Base-by-base conservation (phyloP, 345 rosid species). In the Sonneratia alba region DNA sequence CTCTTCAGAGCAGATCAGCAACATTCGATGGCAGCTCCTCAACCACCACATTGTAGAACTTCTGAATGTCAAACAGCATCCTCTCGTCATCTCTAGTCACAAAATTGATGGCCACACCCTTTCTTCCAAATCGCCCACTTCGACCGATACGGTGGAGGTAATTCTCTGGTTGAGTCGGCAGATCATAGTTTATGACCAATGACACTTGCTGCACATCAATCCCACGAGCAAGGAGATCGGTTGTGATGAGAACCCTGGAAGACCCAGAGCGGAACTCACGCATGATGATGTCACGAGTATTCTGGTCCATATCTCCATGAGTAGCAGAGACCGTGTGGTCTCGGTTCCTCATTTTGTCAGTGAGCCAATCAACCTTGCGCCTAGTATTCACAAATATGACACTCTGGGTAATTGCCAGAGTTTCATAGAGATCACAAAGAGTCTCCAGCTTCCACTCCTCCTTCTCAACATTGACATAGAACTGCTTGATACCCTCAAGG, bases 381-480 rank as follows among this genome's bases (percentile, higher is more conserved):
- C 98, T 79, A 1, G 98, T 92, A 86, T 92, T 92, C 68, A 90
- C 95, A 70, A 92, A 92, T 71, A 92, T 90, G 65, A 92, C 98
- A 68, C 97, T 90, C 74, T 92, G 97, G 36, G 98, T 92, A 75
- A 90, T 92, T 70, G 98, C 95, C 6, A 90, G 77, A 8, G 97
- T 90, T 81, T 92, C 96, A 32, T 90, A 92, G 37, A 92, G 91
- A 76, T 92, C 96, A 14, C 97, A 92, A 0, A 90, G 87, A 0
- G 96, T 89, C 72, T 91, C 97, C 0, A 91, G 87, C 79, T 91
- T 91, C 97, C 96, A 89, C 11, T 91, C 97, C 83, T 91, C 97
- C 71, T 83, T 91, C 6, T 88, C 97, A 21, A 92, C 93, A 71
- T 90, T 88, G 70, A 92, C 94, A 36, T 90, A 65, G 51, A 89